phyloP scores from a whole-genome alignment of 225 moss, liverwort and hornwort species.

The Bryoerythrophyllum caledonicum region DNA sequence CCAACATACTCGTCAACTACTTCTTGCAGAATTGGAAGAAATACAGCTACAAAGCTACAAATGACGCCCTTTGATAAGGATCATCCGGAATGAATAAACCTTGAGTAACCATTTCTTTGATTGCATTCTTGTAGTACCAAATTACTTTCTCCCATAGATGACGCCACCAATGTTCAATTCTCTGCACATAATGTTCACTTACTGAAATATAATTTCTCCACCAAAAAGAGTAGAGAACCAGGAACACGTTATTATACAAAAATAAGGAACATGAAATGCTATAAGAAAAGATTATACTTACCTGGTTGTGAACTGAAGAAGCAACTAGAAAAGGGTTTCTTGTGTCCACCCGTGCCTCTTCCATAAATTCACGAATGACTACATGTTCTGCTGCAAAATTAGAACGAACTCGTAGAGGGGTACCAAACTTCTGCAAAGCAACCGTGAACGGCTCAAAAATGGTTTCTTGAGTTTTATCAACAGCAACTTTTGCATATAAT shows the following conservation, averaged over 20 bases:
- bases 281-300: background rate
- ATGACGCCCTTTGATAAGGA: background rate
- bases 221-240: too few relatives aligned
- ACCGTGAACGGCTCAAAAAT: background rate
- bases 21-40: background rate
- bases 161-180: background rate
- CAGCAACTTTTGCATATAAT: background rate
- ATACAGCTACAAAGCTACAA: background rate
- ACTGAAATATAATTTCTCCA: too few relatives aligned
- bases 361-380: background rate
- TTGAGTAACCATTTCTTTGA: background rate
- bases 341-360: background rate
- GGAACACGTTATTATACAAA: too few relatives aligned
- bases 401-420: background rate
- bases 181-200: background rate
- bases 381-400: background rate
- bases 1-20: background rate
- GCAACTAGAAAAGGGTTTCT: background rate
- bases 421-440: background rate
- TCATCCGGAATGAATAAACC: background rate
- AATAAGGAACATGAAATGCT: background rate
- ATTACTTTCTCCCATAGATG: background rate
- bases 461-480: background rate
- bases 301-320: background rate
- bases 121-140: background rate